Evolutionary conservation across 2,329 filamentous ascomycete genomes (phyloP), one percentile per base, ranked within the genome.

Genomic region (Aspergillus sp.): DNA sequence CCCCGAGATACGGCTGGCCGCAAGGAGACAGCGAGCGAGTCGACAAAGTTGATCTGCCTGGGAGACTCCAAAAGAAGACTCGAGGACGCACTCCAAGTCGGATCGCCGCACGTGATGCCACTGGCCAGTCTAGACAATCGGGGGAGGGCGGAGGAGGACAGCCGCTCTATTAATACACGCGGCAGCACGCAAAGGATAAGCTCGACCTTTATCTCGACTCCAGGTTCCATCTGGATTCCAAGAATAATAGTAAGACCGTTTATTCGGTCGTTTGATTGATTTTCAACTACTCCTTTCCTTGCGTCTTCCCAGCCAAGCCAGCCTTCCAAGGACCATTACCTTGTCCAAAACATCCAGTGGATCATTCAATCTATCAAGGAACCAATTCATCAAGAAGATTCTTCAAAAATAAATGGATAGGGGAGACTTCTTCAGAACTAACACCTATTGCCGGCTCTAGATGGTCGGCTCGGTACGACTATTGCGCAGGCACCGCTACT

Each of bases 61-160:
- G 39, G 14, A 37, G 35, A 31, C 15, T 37, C 25, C 25, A 7
- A 17, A 46, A 25, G 12, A 31, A 40, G 27, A 31, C 9, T 31
- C 21, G 23, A 27, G 8, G 45, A 48, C 27, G 11, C 44, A 31
- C 23, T 47, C 45, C 45, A 37, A 37, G 35, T 37, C 35, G 17
- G 60, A 64, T 59, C 59, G 49, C 27, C 56, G 45, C 63, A 65
- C 63, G 63, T 65, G 63, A 65, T 54, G 55, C 46, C 21, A 21
- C 21, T 21, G 21, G 21, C 3, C 51, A 60, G 62, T 62, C 62
- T 63, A 57, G 62, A 62, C 62, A 56, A 54, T 53, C 43, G 19
- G 27, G 33, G 23, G 6, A 46, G 23, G 27, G 9, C 17, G 31
- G 23, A 46, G 6, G n/a, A 14, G 25, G 31, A 39, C 17, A 54